Base-by-base conservation (phyloP, 139 green algal genomes). In the Axilococcus clingmanii region DNA sequence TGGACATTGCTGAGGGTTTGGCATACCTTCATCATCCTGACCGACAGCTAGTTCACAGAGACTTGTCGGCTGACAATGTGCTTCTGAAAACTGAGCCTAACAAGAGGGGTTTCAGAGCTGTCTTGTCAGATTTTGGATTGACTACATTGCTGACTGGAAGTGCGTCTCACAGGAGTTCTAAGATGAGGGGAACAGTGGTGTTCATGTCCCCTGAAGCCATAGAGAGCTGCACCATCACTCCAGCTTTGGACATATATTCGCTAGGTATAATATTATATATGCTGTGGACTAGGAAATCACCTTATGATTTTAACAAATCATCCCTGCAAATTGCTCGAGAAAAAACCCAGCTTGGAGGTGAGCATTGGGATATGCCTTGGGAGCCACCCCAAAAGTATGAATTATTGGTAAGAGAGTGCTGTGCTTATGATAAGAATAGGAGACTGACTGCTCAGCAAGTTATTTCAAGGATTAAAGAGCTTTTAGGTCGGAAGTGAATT, bases 81-180 rank as follows among this genome's bases (percentile, higher is more conserved):
- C 37, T 66, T 27, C 48, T 66, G 14, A 22, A 31, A 23, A 52
- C 48, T 7, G 27, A 45, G 19, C 5, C 14, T 14, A 16, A 12
- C 20, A 48, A 64, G 14, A 42, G 56, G 9, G 56, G 56, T 40
- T 64, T 64, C 56, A 9, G 56, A 2, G 56, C 45, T 7, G 30
- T 64, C 38, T 41, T 64, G 7, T 46, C 56, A 11, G 56, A 64
- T 40, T 64, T 64, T 59, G 41, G 41, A n/a, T 45, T 66, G 19
- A 61, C 35, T 35, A 66, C 48, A 1, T 15, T 34, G 27, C 28
- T 66, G 1, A n/a, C 22, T 15, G 27, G 8, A 0, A 38, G 37
- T 14, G 16, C 38, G 22, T 59, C 48, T n/a, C 58, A 66, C 38
- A 25, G 28, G 11, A 66, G 47, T 1, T 53, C 35, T 29, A 11